Base-by-base conservation (phyloP, 176 grass and related monocot genomes). In the Musa schizocarpa region DNA sequence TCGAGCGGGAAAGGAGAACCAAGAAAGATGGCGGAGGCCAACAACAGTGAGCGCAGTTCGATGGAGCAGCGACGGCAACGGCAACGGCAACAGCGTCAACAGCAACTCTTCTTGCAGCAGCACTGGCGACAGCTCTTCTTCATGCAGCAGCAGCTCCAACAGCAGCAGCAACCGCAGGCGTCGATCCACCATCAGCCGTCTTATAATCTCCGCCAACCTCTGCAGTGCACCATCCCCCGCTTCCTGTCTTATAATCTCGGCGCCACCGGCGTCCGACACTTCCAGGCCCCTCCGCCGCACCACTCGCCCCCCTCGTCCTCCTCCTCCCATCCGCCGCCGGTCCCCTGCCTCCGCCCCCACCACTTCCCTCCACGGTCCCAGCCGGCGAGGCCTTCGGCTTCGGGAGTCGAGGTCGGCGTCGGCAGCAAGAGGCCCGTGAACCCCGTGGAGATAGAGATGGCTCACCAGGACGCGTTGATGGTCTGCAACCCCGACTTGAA, bases 181-280 rank as follows among this genome's bases (percentile, higher is more conserved):
- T n/a, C 50, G 1, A 9, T 14, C 13, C 75, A 77, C 12, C 49
- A 52, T 25, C 90, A 84, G 80, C 86, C 84, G 9, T 83, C 84
- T 12, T 63, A 63, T 20, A 63, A 56, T 48, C 80, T 79, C 16
- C 59, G 55, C 61, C 80, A 82, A 1, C 34, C 34, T 43, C 73
- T 79, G 79, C 91, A 91, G 74, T 86, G 89, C 75, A 91, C 88
- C 82, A 99, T 99, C 81, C 85, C 90, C 10, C 90, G 88, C 58
- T 99, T 99, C 73, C 95, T 90, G 53, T 94, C 95, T 86, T 94
- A 94, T 78, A 94, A 99, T 69, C 95, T 99, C 74, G 90, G 95
- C 29, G 84, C 90, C 52, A 90, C 89, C 12, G 90, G 95, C 9
- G 70, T 86, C 79, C 90, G 95, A 73, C 89, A 86, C 71, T 64